Percentiles rank a stretch among this genome's conserved stretches.
Conservation (phyloP, 139 green algal genomes). For the Auxenochlorella pyrenoidosa region DNA sequence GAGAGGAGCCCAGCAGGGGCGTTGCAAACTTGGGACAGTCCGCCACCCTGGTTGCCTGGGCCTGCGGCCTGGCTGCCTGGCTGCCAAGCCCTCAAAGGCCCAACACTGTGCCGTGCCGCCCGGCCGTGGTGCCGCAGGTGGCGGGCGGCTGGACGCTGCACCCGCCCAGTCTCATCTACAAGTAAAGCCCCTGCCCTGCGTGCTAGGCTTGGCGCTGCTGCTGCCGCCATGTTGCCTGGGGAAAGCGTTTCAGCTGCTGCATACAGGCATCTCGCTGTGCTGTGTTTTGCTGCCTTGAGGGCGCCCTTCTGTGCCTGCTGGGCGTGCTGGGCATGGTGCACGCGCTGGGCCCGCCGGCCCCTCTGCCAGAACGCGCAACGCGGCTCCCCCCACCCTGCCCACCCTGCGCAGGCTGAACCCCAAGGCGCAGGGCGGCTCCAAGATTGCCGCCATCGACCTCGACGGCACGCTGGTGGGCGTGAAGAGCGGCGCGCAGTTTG, state of each 20-base stretch:
- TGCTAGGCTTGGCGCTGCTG: too few species aligned
- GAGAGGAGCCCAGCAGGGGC: too few species aligned
- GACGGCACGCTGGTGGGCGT: conserved; percentile 78
- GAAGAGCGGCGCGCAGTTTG: conserved; percentile 60
- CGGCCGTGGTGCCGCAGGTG: not conserved
- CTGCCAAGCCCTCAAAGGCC: too few species aligned
- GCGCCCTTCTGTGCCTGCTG: not conserved
- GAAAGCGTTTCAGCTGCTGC: not conserved
- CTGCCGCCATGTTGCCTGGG: not conserved
- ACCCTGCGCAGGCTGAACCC: conserved; percentile 10
- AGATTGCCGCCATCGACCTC: conserved; percentile 82
- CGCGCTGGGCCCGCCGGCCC: too few species aligned
- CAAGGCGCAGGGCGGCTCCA: conserved; percentile 35
- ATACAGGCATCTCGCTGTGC: not conserved
- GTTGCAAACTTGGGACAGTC: too few species aligned
- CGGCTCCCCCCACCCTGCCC: not conserved
- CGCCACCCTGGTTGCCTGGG: too few species aligned
- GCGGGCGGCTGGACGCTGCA: conserved; percentile 36
- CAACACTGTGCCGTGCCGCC: too few species aligned
- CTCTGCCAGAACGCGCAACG: too few species aligned
- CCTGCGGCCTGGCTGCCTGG: too few species aligned
- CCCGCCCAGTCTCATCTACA: conserved; percentile 45
- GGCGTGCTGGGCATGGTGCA: too few species aligned
- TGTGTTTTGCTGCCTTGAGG: too few species aligned
- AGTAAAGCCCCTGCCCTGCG: not conserved